A percentile compares a stretch with the other conserved stretches of the same genome.
These are phyloP conservation scores for Penicillium sp. DNA, from an alignment of 2,329 filamentous ascomycete genomes.

Conservation along the genomic window DNA sequence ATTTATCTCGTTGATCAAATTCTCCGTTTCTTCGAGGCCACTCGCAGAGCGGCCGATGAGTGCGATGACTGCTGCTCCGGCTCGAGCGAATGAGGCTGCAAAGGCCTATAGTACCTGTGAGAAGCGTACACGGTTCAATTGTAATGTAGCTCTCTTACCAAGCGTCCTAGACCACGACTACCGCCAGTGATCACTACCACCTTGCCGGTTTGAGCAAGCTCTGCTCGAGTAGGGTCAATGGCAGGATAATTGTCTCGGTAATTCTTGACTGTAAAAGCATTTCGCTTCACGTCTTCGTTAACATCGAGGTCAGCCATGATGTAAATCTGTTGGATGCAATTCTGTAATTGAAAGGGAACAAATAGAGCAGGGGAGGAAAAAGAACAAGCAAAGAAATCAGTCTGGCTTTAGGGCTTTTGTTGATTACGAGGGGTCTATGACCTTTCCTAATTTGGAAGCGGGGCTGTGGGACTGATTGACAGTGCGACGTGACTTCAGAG, in stretches of 20 bases:
- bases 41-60: conserved; percentile 25
- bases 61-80: conserved; percentile 29
- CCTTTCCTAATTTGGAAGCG: neutral
- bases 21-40: conserved; percentile 25
- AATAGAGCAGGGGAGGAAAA: neutral
- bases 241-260: conserved; percentile 42
- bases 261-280: conserved; percentile 33
- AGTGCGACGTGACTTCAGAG: neutral
- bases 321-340: neutral
- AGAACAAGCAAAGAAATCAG: neutral
- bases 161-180: conserved; percentile 38
- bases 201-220: conserved; percentile 36
- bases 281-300: conserved; percentile 4
- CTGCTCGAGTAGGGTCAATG: conserved; percentile 37
- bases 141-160: neutral
- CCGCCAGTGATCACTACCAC: conserved; percentile 45
- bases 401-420: neutral
- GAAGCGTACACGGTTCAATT: neutral
- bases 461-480: neutral
- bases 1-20: conserved; percentile 29
- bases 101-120: conserved; percentile 23
- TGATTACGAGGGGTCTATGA: neutral
- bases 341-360: neutral
- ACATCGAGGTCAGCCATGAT: conserved; percentile 2
- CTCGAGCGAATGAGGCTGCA: conserved; percentile 37